These are phyloP conservation scores for Eutrema salsugineum DNA, from an alignment of 441 rosid species.

Conservation along the genomic window DNA sequence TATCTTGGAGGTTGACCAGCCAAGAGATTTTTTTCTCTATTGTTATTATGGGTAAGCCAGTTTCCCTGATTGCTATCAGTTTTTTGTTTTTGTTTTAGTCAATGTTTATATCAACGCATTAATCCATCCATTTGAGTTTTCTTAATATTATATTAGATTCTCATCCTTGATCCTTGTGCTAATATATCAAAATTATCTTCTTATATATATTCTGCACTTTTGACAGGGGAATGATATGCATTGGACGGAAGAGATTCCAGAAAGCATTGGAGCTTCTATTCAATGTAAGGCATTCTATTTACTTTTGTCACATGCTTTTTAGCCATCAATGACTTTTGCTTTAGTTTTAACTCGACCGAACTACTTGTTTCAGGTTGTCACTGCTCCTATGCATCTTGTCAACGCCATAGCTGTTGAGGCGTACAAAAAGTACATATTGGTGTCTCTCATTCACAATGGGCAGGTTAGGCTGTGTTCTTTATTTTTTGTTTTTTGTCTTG, in stretches of 20 bases:
- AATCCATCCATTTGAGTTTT: neutral
- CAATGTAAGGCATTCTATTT: conserved; percentile 44
- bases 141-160: neutral
- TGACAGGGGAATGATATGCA: conserved; percentile 91
- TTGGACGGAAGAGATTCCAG: conserved; percentile 74
- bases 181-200: neutral
- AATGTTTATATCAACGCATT: neutral
- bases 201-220: neutral
- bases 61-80: conserved; percentile 16
- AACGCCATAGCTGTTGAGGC: conserved; percentile 93
- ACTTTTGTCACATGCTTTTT: conserved; percentile 8
- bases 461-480: conserved; percentile 43
- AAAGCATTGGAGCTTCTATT: conserved; percentile 96
- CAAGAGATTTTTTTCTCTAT: conserved; percentile 83
- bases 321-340: neutral
- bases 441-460: conserved; percentile 80
- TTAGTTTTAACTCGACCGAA: conserved; percentile 7
- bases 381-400: conserved; percentile 75
- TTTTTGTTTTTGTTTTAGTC: neutral
- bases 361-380: conserved; percentile 62
- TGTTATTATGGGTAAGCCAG: conserved; percentile 87
- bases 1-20: conserved; percentile 84
- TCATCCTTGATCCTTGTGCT: neutral
- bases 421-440: conserved; percentile 84
- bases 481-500: neutral